Base-by-base conservation (phyloP, 352 stramenopile species). In the Lagenidium giganteum region DNA sequence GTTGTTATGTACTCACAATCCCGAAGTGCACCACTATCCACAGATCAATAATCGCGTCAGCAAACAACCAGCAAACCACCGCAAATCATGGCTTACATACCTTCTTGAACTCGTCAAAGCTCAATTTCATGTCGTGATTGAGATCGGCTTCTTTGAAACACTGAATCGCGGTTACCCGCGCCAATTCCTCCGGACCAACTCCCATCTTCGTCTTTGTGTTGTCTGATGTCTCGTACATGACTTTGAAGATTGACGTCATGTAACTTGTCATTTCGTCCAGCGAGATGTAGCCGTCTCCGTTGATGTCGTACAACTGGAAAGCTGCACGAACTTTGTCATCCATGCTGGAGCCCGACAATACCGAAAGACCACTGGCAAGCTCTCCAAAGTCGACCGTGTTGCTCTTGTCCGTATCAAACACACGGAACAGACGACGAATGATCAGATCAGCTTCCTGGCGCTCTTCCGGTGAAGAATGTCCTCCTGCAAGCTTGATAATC, bases 61-160 rank as follows among this genome's bases (percentile, higher is more conserved):
- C 32, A 42, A 23, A 4, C 33, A 53, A 35, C 6, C 13, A 16
- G 5, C 23, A 14, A 13, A 22, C 14, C 23, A 35, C 7, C 28
- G 2, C 22, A 39, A 18, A 42, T 24, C 35, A 13, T 28, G 9
- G 12, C 11, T 12, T 6, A 47, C 46, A 51, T 43, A 93, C 80
- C 80, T 93, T 87, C 45, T 93, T 93, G 57, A 95, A 95, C 39
- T 93, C 78, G 39, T 92, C 80, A 42, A 94, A 94, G 64, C 75
- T 91, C 26, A 94, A 64, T 45, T 91, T 87, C 42, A 79, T 70
- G 54, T 95, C 80, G 37, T 82, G 64, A 39, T 93, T 91, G 22
- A 93, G 48, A 41, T 93, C 80, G 7, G 80, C 79, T 37, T 92
- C 70, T 30, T 85, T 84, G 48, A 95, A 95, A 54, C 84, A 93